Base-by-base conservation (phyloP, 129 eudicot genomes). In the Logfia minima region DNA sequence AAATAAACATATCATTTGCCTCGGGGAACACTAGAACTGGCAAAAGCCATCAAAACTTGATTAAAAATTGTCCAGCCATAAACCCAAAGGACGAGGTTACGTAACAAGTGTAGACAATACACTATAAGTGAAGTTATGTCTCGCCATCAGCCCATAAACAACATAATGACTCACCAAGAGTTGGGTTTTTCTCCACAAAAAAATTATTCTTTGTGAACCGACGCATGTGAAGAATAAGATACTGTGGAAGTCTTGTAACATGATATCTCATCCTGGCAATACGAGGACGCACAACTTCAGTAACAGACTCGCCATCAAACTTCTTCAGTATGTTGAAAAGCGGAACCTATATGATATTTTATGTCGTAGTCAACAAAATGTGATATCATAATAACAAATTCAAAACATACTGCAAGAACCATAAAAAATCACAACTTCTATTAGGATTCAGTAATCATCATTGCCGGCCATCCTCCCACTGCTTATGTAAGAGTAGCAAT, bases 261-360 rank as follows among this genome's bases (percentile, higher is more conserved):
- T 97, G 97, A 79, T 95, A 92, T 84, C 86, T 91, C 97, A 89
- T 92, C 86, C 99, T 91, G 70, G 99, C 99, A 68, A 90, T 75
- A 68, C 84, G 93, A 67, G 99, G 99, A 32, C 97, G 94, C 83
- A 92, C 99, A 68, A 95, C 99, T 84, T 95, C 99, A 3, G 94
- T 95, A 22, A 95, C 85, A 14, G 86, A 86, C 82, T 95, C 99
- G 28, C 99, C 99, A 68, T 95, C 99, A 39, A 95, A 95, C 80
- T 95, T 95, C 88, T 95, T 95, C 84, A 95, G 81, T 72, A 95
- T 91, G 85, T 95, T 92, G 82, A 95, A 95, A 83, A 95, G 96
- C 59, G 97, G 99, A 82, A 95, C 97, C 99, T 95, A 62, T 91
- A 58, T 29, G 64, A 59, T 64, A 43, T 66, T 39, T 14, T 11